Evolutionary conservation across 371 early-diverging fungal genomes (phyloP), one percentile per base, ranked within the genome.

Genomic region (Homolaphlyctis polyrhiza): DNA sequence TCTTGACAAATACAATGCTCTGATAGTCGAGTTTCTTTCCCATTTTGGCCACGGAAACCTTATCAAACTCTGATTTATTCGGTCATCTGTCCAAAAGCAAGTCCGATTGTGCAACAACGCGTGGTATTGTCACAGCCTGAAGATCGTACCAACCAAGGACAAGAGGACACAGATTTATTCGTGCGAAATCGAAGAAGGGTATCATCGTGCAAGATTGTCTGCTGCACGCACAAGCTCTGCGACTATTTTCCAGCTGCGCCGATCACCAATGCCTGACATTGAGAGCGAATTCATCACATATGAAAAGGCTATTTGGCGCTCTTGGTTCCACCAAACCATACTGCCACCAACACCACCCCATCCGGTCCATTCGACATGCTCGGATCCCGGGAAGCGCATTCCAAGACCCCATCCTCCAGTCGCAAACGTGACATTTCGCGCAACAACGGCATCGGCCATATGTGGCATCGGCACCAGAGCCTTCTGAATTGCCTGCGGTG

Each of bases 261-360:
- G 35, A 57, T 74, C 74, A 18, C 74, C 74, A 16, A 71, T 66
- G 21, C 66, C 49, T 18, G 67, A 30, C 33, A 63, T 27, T 2
- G 66, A 55, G 50, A 70, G 54, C 13, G 75, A 72, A 62, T 81
- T 80, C 63, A 77, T 81, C 11, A 71, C 75, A 60, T 85, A 87
- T 1, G 80, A 71, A 58, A 87, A 84, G 0, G 81, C 78, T 52
- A 86, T 75, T 23, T 75, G 69, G 32, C 74, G 64, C 30, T 84
- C 82, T 8, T 66, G 75, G 58, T 83, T 82, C 82, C 85, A 87
- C 32, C 76, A 68, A 35, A 78, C 69, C 57, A 84, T 39, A 39
- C 80, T 79, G 5, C 88, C 88, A 45, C 86, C 86, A 2, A 74
- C 77, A 18, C 88, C 88, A 11, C 72, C 74, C 81, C 84, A 83